Base-by-base conservation (phyloP, 1,284 basidiomycete genomes). In the Laetiporus sulphureus region DNA sequence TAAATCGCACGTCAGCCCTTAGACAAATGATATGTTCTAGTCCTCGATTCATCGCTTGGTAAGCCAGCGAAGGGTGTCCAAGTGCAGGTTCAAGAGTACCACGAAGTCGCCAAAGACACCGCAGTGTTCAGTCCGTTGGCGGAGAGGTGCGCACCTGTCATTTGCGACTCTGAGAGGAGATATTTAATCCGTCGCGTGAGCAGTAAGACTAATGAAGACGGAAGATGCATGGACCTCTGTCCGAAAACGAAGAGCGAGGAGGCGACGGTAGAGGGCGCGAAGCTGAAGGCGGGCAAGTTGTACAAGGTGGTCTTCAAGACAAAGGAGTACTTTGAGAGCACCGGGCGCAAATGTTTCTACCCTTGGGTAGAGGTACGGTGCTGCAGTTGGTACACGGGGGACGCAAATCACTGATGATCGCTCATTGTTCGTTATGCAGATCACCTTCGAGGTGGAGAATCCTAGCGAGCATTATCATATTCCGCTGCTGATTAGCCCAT, bases 221-320 rank as follows among this genome's bases (percentile, higher is more conserved):
- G 91, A 12, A 79, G 91, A 31, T 93, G 89, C 64, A 72, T 73
- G 44, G 72, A 79, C 44, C 75, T 95, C 15, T 69, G 81, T 18
- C 73, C 77, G n/a, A 67, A 75, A 13, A 66, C 71, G 1, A 53
- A 55, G 0, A 49, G 48, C 10, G 53, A 45, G 11, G 49, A 58
- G 38, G 46, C 39, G 11, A 57, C 56, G 41, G 61, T 63, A 30
- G 62, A 69, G 38, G 59, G 66, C 13, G 66, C 65, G 13, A 66
- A 66, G 40, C 62, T 77, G n/a, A 47, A 62, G 33, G 45, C 56
- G 2, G 64, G 71, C 13, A 82, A 83, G 1, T 65, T 77, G 2
- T 95, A 94, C 68, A 92, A 90, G 65, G 78, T 95, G 54, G 70
- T 79, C 4, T 95, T 96, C 69, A 77, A 78, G 57, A 90, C 86